phyloP scores from a whole-genome alignment of 2,329 filamentous ascomycete species.

The Alternaria sp. region DNA sequence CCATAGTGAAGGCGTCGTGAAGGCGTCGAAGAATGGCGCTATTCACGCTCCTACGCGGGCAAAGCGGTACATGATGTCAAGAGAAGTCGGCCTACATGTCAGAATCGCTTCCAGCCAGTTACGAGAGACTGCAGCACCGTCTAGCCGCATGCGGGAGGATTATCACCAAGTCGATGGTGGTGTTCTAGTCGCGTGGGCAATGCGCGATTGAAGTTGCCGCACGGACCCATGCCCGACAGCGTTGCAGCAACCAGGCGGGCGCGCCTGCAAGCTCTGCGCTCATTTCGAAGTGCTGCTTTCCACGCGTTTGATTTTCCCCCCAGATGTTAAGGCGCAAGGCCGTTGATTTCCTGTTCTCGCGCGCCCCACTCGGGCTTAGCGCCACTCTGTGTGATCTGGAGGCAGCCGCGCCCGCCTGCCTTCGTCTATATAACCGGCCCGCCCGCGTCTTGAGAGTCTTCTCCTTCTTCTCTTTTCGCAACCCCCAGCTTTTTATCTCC shows the following conservation, averaged over 20 bases:
- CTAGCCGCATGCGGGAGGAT: not conserved
- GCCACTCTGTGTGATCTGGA: constrained; percentile 38
- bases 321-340: constrained; percentile 24
- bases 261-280: constrained; percentile 16
- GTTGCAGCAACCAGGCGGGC: constrained; percentile 8
- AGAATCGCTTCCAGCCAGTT: not conserved
- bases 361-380: constrained; percentile 37
- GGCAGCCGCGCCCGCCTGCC: constrained; percentile 32
- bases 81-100: not conserved
- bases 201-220: constrained; percentile 18
- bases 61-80: not conserved
- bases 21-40: not conserved
- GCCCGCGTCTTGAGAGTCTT: constrained; percentile 19
- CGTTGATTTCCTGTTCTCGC: constrained; percentile 29
- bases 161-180: not conserved
- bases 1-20: constrained; percentile 1
- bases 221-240: constrained; percentile 11
- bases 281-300: constrained; percentile 31
- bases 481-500: constrained; percentile 24
- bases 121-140: not conserved
- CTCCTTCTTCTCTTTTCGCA: constrained; percentile 29
- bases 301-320: constrained; percentile 31
- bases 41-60: not conserved
- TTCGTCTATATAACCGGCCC: constrained; percentile 35
- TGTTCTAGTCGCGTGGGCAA: constrained; percentile 17